Evolutionary conservation across 495 filamentous ascomycete species (phyloP).

Genomic region (Hyaloscypha variabilis): DNA sequence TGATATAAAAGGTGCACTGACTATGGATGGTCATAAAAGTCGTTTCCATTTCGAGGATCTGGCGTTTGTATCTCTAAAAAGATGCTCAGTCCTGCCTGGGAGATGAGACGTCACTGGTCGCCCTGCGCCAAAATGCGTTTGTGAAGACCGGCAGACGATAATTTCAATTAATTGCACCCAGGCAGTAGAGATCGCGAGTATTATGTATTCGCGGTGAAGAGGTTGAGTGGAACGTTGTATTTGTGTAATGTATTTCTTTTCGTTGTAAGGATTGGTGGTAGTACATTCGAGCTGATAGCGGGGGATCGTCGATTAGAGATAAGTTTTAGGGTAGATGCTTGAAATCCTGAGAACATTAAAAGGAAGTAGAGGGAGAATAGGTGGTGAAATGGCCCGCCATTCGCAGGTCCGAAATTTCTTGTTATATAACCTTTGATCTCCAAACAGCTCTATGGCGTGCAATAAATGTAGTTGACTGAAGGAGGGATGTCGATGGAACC

Average conservation of each 20-base stretch:
- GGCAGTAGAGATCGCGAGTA: neutral
- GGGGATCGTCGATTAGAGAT: constrained; percentile 11
- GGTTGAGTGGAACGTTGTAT: constrained; percentile 7
- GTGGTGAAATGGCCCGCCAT: neutral
- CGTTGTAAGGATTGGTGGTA: neutral
- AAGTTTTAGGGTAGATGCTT: constrained; percentile 15
- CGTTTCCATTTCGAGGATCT: constrained; percentile 69
- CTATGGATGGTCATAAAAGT: constrained; percentile 95
- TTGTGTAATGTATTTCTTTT: constrained; percentile 10
- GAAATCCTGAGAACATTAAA: neutral
- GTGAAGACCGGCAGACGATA: neutral
- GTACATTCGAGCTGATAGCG: constrained; percentile 8
- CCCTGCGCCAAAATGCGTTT: neutral
- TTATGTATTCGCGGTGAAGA: constrained; percentile 1
- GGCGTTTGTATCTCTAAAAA: constrained; percentile 34
- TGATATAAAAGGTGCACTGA: constrained; percentile 44
- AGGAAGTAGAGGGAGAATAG: neutral
- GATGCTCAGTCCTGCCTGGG: constrained; percentile 29
- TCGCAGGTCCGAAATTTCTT: constrained; percentile 1
- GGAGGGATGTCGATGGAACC: neutral
- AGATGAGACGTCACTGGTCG: neutral
- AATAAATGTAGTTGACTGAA: neutral
- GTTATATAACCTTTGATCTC: neutral
- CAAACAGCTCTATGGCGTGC: neutral
- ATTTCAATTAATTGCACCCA: neutral